Conservation (phyloP, 2,329 filamentous ascomycete species). For the Chaetomiaceae sp. region DNA sequence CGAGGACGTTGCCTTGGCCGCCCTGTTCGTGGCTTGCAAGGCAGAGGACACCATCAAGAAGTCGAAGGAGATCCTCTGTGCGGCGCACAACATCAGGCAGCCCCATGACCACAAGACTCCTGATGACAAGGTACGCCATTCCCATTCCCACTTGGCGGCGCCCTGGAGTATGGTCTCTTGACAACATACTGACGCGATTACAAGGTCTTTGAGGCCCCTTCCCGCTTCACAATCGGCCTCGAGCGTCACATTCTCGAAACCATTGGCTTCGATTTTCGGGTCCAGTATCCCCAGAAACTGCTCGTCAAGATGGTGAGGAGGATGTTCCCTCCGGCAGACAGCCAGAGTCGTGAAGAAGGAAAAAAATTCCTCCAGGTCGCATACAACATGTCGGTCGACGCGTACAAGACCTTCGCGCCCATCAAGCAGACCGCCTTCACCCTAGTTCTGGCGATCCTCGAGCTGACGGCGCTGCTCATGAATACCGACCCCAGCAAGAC, state of each 20-base stretch:
- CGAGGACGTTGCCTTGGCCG: slow-evolving; percentile 78
- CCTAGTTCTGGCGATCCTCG: slow-evolving; percentile 74
- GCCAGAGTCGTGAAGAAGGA: slow-evolving; percentile 34
- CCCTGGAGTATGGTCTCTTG: neutral
- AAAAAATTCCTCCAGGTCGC: slow-evolving; percentile 59
- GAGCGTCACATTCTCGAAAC: slow-evolving; percentile 91
- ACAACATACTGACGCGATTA: neutral
- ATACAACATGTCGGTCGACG: slow-evolving; percentile 77
- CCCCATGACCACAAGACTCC: slow-evolving; percentile 62
- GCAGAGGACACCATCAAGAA: slow-evolving; percentile 98
- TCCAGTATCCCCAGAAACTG: slow-evolving; percentile 77
- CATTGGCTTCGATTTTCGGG: slow-evolving; percentile 88
- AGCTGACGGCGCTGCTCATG: slow-evolving; percentile 68
- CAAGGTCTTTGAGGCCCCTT: slow-evolving; percentile 72
- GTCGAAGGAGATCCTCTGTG: slow-evolving; percentile 84
- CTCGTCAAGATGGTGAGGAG: slow-evolving; percentile 70
- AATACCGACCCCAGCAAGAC: slow-evolving; percentile 47
- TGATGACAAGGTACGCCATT: slow-evolving; percentile 64
- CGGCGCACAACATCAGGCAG: slow-evolving; percentile 77
- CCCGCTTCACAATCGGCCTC: slow-evolving; percentile 77
- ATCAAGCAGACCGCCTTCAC: slow-evolving; percentile 85
- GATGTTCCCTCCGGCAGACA: slow-evolving; percentile 38
- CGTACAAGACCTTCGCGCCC: slow-evolving; percentile 89
- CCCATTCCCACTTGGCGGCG: too few relatives aligned
- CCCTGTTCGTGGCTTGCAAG: slow-evolving; percentile 90